Evolutionary conservation across 2,329 filamentous ascomycete species (phyloP).

Genomic region (Byssoonygena ceratinophila): DNA sequence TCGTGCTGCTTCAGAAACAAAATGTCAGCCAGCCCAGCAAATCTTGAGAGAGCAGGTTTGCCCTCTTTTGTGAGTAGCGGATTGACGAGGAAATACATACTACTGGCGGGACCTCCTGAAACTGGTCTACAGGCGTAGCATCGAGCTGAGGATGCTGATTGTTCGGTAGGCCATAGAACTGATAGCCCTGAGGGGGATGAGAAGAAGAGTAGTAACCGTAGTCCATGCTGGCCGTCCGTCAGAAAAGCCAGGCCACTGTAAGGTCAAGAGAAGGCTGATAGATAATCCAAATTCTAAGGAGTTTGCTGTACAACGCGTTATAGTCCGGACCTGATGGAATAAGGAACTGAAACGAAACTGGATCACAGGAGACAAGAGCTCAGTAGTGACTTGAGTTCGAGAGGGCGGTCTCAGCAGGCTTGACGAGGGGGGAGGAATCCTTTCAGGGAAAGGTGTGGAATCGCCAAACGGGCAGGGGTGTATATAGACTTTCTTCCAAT

Average conservation of each 20-base stretch:
- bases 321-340: background rate
- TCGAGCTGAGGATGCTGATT: conserved; percentile 7
- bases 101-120: conserved; percentile 6
- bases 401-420: background rate
- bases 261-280: no score
- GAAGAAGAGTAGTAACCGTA: conserved; percentile 8
- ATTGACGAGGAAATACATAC: conserved; percentile 3
- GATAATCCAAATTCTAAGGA: background rate
- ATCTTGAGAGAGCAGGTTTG: no score
- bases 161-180: conserved; percentile 6
- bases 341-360: conserved; percentile 1
- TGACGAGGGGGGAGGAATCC: background rate
- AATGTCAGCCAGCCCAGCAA: background rate
- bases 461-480: conserved; percentile 4
- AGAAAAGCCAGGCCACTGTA: background rate
- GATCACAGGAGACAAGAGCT: background rate
- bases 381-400: background rate
- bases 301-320: no score
- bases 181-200: background rate
- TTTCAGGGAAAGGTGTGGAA: conserved; percentile 9
- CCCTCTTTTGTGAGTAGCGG: no score
- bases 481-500: background rate
- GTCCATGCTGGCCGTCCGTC: background rate
- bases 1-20: background rate
- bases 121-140: conserved; percentile 1